Conservation (phyloP, 1,139 yeast genomes). For the Debaryomyces udenii region DNA sequence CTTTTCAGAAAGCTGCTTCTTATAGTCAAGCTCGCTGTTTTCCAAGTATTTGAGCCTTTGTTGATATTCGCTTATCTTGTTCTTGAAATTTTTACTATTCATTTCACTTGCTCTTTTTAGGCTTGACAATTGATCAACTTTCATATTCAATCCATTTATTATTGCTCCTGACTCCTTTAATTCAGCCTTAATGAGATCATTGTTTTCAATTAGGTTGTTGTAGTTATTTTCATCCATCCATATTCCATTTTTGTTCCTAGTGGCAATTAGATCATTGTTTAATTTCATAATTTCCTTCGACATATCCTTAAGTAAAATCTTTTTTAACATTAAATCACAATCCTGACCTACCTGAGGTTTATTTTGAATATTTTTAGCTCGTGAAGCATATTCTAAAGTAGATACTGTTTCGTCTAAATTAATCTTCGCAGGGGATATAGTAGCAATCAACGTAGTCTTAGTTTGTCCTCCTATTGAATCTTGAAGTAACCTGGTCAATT, state of each 20-base stretch:
- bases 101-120: slow-evolving; percentile 8
- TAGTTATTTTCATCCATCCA: slow-evolving; percentile 63
- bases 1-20: slow-evolving; percentile 11
- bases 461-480: slow-evolving; percentile 86
- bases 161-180: slow-evolving; percentile 24
- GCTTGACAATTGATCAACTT: slow-evolving; percentile 13
- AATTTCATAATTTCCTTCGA: slow-evolving; percentile 58
- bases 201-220: slow-evolving; percentile 45
- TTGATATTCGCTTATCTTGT: slow-evolving; percentile 14
- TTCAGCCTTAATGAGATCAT: slow-evolving; percentile 29
- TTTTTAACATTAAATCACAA: slow-evolving; percentile 57
- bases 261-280: slow-evolving; percentile 61
- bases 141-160: slow-evolving; percentile 18
- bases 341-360: slow-evolving; percentile 62
- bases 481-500: slow-evolving; percentile 74
- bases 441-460: slow-evolving; percentile 77
- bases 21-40: slow-evolving; percentile 11
- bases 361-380: slow-evolving; percentile 79
- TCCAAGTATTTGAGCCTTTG: slow-evolving; percentile 12
- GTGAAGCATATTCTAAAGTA: slow-evolving; percentile 81
- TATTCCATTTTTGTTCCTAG: slow-evolving; percentile 65
- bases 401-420: slow-evolving; percentile 79
- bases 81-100: slow-evolving; percentile 11
- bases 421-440: slow-evolving; percentile 77
- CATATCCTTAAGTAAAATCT: slow-evolving; percentile 59